Evolutionary conservation across 805 yeast species (phyloP).

Genomic region (Ogataea chonburiensis): DNA sequence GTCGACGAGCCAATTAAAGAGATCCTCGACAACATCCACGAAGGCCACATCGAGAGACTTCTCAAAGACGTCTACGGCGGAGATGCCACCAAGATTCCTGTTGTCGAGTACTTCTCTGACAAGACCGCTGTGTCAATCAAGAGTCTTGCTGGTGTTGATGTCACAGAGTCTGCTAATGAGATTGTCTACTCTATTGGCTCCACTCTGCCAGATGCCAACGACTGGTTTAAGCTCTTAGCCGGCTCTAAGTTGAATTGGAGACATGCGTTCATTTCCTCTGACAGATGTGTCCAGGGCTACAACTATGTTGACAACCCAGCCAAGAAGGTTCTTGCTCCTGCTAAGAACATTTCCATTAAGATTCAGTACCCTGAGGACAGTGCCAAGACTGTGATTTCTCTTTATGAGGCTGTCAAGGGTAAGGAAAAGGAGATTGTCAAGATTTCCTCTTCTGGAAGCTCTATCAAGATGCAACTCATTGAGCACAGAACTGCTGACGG

Average conservation of each 20-base stretch:
- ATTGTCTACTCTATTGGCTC: conserved; percentile 41
- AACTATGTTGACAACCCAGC: conserved; percentile 79
- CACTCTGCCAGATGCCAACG: conserved; percentile 34
- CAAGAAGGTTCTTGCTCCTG: conserved; percentile 77
- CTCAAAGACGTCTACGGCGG: conserved; percentile 67
- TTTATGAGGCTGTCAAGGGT: conserved; percentile 73
- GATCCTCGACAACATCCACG: conserved; percentile 83
- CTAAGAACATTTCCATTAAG: conserved; percentile 56
- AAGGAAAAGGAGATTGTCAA: conserved; percentile 63
- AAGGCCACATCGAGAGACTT: conserved; percentile 78
- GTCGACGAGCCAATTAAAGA: conserved; percentile 92
- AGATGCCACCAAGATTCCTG: conserved; percentile 74
- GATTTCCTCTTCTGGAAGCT: conserved; percentile 49
- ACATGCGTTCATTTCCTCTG: conserved; percentile 79
- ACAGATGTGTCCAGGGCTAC: conserved; percentile 80
- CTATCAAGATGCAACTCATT: conserved; percentile 70
- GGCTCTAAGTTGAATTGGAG: conserved; percentile 84
- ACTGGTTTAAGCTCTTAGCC: conserved; percentile 81
- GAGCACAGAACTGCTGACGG: conserved; percentile 86
- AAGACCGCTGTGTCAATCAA: conserved; percentile 45
- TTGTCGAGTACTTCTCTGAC: conserved; percentile 86
- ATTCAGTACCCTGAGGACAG: conserved; percentile 52
- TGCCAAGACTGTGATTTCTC: conserved; percentile 57
- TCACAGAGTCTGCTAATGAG: conserved; percentile 33
- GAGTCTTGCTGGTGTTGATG: conserved; percentile 38